Base-by-base conservation (phyloP, 306 rosid species). In the Vachellia collinsii region DNA sequence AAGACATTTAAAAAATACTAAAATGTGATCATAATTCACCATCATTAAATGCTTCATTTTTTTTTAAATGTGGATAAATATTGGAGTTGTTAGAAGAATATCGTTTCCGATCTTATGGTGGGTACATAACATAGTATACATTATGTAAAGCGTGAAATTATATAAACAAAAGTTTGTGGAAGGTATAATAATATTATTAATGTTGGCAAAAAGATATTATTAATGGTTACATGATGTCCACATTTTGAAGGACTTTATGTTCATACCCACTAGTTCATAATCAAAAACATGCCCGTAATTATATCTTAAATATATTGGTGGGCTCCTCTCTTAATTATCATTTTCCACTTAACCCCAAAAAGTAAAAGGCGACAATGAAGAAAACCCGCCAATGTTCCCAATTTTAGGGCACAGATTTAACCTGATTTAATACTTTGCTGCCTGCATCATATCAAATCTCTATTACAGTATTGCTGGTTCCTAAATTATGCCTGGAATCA, bases 211-310 rank as follows among this genome's bases (percentile, higher is more conserved):
- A 29, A 29, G 34, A 29, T 29, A 29, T 29, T 29, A 29, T 29
- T 29, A 0, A 69, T 42, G 7, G 54, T 34, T 39, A 1, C 25
- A 17, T 39, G 29, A 17, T 39, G 29, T 71, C 84, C 81, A 85
- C 69, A 61, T 61, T 62, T 82, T 22, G 72, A 71, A 66, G 48
- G 59, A 56, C 81, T 82, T 54, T 54, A 3, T 82, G 79, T 53
- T 70, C 48, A 72, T 23, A 62, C 46, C 83, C 83, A 29, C 77
- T 73, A 67, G 67, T 85, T 79, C 79, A 74, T 81, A 74, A 74
- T 78, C 22, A 62, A 74, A 74, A 78, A 59, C 79, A 69, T 22
- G 81, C 81, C 25, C 76, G 51, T 70, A 53, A 62, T 54, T 69
- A 38, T 66, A 23, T 68, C 13, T 66, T 42, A 13, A 85, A 61